A percentile compares a stretch with the other conserved stretches of the same genome.
phyloP scores from a whole-genome alignment of 768 basidiomycete species.

The Pluteus cervinus region DNA sequence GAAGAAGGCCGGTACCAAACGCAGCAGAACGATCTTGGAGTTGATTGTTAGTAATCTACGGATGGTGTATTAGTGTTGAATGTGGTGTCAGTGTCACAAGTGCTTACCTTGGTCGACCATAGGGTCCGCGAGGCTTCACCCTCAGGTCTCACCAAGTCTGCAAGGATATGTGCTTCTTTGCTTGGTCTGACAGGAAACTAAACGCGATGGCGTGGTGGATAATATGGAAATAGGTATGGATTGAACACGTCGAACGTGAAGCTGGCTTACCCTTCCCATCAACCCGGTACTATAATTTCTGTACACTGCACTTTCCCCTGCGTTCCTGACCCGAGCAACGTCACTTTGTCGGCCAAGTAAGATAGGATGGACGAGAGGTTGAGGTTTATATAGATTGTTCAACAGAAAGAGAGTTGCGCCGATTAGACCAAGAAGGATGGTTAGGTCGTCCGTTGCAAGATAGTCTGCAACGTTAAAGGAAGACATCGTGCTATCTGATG shows the following conservation, averaged over 20 bases:
- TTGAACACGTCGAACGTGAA: no score
- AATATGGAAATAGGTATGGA: not conserved
- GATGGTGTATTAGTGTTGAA: not conserved
- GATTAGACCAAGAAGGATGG: conserved; percentile 69
- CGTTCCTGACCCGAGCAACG: conserved; percentile 72
- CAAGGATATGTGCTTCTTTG: conserved; percentile 63
- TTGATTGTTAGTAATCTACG: conserved; percentile 67
- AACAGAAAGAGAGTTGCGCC: conserved; percentile 73
- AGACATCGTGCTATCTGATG: conserved; percentile 27
- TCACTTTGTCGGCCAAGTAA: conserved; percentile 90
- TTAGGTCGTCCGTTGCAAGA: conserved; percentile 72
- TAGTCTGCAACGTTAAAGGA: conserved; percentile 45
- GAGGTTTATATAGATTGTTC: conserved; percentile 74
- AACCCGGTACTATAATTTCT: conserved; percentile 86
- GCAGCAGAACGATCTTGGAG: conserved; percentile 67
- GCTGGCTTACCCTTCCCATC: conserved; percentile 66
- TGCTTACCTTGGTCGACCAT: conserved; percentile 69
- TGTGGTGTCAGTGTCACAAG: not conserved
- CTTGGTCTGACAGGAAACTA: conserved; percentile 72
- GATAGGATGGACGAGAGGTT: conserved; percentile 89
- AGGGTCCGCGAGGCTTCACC: conserved; percentile 63
- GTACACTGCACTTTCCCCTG: conserved; percentile 81
- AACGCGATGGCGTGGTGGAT: conserved; percentile 3
- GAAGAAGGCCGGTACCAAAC: conserved; percentile 68
- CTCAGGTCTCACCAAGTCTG: conserved; percentile 64